Evolutionary conservation across 2,329 filamentous ascomycete genomes (phyloP), one percentile per base, ranked within the genome.

Genomic region (Sclerotinia borealis): DNA sequence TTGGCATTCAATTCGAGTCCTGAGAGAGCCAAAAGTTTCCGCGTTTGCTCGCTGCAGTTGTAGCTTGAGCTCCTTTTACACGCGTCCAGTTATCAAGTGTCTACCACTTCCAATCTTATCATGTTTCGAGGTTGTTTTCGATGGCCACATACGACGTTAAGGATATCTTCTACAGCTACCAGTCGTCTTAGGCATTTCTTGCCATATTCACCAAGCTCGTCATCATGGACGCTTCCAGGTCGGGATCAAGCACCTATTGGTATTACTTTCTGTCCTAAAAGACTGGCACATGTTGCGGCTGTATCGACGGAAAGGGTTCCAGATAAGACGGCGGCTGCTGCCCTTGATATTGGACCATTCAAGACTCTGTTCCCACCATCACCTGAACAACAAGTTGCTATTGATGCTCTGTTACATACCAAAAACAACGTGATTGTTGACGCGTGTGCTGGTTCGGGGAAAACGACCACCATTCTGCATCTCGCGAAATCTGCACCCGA

Each of bases 381-480:
- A 27, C 36, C 47, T 6, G 59, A 61, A 43, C 59, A 61, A 25
- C 48, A 52, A 43, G n/a, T 61, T 25, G 59, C 59, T 7, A 52
- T 61, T 41, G 47, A 61, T n/a, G 52, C 59, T 13, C 37, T 61
- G 1, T 45, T 61, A 25, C 27, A 61, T 9, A 61, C 59, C n/a
- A 61, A 61, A 34, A 61, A 61, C 25, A 61, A 61, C 1, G 11
- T 61, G 3, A 61, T 61, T 4, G 48, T 61, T 22, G 59, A 61
- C 34, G 47, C 59, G 9, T 61, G 59, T 43, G 59, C 59, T 52
- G 59, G 59, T 8, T 61, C 59, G 9, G 59, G 59, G 37, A 61
- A 61, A 52, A 61, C 59, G 3, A 61, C 59, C 8, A 61, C 59
- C 1, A 61, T 61, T 3, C 15, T 61, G 6, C 59, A 61, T 25